phyloP scores from a whole-genome alignment of 2,329 filamentous ascomycete species.

The Colletotrichum sp. region DNA sequence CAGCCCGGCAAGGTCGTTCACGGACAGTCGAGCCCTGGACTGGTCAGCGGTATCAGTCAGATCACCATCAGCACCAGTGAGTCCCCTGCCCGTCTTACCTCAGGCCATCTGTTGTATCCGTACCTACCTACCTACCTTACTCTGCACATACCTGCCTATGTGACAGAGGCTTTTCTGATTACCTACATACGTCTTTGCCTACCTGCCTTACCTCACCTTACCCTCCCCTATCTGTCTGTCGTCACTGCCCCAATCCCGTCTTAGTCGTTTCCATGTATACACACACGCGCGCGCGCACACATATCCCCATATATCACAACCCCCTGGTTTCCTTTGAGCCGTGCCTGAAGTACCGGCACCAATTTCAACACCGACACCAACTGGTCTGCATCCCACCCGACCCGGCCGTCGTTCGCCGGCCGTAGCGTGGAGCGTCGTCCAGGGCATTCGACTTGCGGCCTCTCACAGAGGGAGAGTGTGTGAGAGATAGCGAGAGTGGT shows the following conservation, averaged over 20 bases:
- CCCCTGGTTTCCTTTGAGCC: not conserved
- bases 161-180: not conserved
- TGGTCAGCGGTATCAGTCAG: not conserved
- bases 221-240: not conserved
- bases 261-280: not conserved
- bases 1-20: not conserved
- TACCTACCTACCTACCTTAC: not conserved
- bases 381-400: not conserved
- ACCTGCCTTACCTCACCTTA: not conserved
- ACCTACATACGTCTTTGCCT: not conserved
- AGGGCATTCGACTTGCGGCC: not conserved
- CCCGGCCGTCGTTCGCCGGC: not conserved
- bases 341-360: not conserved
- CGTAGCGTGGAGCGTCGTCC: not conserved
- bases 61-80: slow-evolving; percentile 1
- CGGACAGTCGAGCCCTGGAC: not conserved
- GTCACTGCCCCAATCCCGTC: not conserved
- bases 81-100: not conserved
- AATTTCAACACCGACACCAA: not conserved
- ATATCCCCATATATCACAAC: not conserved
- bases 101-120: not conserved
- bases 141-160: not conserved
- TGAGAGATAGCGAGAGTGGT: not conserved
- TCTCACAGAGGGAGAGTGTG: not conserved
- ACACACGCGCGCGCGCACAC: not conserved